A percentile compares a stretch with the other conserved stretches of the same genome.
phyloP scores from a whole-genome alignment of 345 rosid genomes.

The Hypericum androsaemum region DNA sequence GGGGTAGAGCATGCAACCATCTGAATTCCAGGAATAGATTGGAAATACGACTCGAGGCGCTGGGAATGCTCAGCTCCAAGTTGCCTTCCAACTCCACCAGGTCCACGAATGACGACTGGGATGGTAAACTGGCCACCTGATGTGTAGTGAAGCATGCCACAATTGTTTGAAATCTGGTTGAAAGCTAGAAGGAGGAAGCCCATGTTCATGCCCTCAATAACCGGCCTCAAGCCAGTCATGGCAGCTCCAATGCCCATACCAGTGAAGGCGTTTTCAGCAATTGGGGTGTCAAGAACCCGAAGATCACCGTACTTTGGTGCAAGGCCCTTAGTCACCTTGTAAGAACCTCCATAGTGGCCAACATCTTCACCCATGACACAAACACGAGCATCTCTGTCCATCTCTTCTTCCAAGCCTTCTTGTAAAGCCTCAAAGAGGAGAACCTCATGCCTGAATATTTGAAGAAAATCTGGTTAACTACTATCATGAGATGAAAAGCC shows the following conservation, averaged over 20 bases:
- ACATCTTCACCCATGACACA: conserved; percentile 98
- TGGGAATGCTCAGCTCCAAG: conserved; percentile 98
- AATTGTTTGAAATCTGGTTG: conserved; percentile 96
- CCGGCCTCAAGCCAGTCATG: conserved; percentile 85
- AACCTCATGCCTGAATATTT: conserved; percentile 58
- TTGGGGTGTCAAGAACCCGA: conserved; percentile 92
- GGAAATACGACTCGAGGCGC: conserved; percentile 92
- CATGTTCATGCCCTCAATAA: conserved; percentile 95
- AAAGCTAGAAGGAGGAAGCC: conserved; percentile 95
- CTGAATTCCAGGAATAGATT: conserved; percentile 96
- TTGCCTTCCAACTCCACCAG: conserved; percentile 96
- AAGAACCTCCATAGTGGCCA: conserved; percentile 95
- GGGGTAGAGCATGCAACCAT: conserved; percentile 99
- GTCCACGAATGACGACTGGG: conserved; percentile 91
- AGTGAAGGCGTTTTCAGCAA: conserved; percentile 90
- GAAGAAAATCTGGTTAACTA: background rate
- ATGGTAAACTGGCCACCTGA: conserved; percentile 95
- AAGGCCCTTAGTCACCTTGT: conserved; percentile 76
- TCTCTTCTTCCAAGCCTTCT: conserved; percentile 96
- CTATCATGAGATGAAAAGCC: background rate
- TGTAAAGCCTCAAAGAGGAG: conserved; percentile 82
- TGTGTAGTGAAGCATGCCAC: conserved; percentile 98
- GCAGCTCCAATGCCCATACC: conserved; percentile 98
- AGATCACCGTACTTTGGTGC: conserved; percentile 78
- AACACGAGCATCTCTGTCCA: conserved; percentile 80